Conservation (phyloP, 2,329 filamentous ascomycete species). For the Drechslerella dactyloides region DNA sequence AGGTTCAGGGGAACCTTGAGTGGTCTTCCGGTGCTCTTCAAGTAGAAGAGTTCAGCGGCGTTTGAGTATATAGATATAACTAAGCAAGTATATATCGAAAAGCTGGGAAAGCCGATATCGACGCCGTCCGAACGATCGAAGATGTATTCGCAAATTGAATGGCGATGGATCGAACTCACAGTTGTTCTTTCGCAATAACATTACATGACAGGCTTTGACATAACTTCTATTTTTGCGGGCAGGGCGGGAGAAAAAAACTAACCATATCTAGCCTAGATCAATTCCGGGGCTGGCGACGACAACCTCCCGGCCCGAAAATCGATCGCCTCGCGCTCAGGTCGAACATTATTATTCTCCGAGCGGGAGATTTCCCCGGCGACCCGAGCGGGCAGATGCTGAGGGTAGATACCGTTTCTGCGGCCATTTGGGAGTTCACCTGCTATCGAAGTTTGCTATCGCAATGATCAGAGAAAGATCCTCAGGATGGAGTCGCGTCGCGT, state of each 20-base stretch:
- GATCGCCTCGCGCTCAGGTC: not conserved
- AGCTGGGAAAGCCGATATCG: too few relatives aligned
- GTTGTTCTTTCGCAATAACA: not conserved
- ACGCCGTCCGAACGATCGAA: not conserved
- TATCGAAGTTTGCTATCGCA: too few relatives aligned
- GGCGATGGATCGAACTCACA: not conserved
- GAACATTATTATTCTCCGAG: not conserved
- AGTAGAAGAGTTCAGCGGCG: too few relatives aligned
- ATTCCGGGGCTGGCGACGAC: not conserved
- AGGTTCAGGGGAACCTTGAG: not conserved
- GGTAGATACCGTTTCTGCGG: too few relatives aligned
- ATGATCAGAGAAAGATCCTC: too few relatives aligned
- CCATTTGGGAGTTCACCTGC: too few relatives aligned
- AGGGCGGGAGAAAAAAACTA: not conserved
- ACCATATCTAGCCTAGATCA: not conserved
- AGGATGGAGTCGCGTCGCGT: too few relatives aligned
- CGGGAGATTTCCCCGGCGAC: not conserved
- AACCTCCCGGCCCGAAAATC: not conserved
- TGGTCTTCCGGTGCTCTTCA: too few relatives aligned
- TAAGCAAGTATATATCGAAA: too few relatives aligned
- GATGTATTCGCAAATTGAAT: not conserved
- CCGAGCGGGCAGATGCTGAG: not conserved
- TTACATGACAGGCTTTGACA: slow-evolving; percentile 5
- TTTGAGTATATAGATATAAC: too few relatives aligned
- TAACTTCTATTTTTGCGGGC: not conserved